Evolutionary conservation across 108 stramenopile species (phyloP).

Genomic region (Craspedostauros australis): DNA sequence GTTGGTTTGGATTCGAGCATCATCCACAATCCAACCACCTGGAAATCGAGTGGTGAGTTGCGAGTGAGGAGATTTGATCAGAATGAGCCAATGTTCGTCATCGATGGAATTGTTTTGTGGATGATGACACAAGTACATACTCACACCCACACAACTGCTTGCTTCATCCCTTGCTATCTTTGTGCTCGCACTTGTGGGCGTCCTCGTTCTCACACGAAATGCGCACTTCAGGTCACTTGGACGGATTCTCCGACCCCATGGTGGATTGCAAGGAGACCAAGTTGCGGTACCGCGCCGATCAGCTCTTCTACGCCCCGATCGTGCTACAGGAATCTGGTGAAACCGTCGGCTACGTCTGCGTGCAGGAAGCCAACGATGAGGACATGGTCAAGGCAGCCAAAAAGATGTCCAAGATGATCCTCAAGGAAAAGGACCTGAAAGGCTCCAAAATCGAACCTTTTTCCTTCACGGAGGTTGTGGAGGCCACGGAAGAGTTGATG

Average conservation of each 20-base stretch:
- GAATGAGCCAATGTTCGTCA: no score
- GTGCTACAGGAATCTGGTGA: constrained; percentile 33
- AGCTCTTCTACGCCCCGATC: constrained; percentile 79
- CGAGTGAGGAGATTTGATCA: no score
- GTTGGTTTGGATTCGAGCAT: constrained; percentile 91
- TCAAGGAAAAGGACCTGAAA: constrained; percentile 45
- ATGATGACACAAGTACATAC: no score
- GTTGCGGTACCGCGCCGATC: constrained; percentile 92
- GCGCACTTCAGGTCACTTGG: constrained; percentile 95
- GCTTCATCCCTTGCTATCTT: neutral
- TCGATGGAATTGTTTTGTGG: no score
- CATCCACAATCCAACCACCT: constrained; percentile 90
- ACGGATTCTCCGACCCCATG: constrained; percentile 97
- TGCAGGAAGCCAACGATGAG: constrained; percentile 79
- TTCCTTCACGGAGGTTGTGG: constrained; percentile 68
- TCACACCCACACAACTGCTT: neutral
- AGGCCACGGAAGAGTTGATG: constrained; percentile 77
- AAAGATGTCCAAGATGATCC: constrained; percentile 55
- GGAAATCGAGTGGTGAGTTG: constrained; percentile 84
- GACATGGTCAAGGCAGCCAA: constrained; percentile 82
- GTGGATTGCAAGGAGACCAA: constrained; percentile 95
- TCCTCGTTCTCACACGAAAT: no score
- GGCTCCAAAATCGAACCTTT: constrained; percentile 38
- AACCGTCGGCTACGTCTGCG: constrained; percentile 77
- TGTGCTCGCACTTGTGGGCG: neutral